Conservation (phyloP, 1,284 basidiomycete species). For the Cerrena zonata region DNA sequence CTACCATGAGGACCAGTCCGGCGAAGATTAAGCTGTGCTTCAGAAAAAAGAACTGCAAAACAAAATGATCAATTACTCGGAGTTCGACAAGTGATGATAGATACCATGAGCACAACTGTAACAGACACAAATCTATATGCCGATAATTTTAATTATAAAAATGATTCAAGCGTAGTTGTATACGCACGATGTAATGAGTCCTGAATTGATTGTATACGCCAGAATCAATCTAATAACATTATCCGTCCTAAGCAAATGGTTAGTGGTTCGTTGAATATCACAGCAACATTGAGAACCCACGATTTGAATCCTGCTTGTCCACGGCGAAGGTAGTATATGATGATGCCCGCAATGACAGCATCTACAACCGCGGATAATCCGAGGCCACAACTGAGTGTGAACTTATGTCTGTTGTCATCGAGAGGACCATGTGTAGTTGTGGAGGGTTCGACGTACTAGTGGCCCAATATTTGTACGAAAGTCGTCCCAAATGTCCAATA, state of each 20-base stretch:
- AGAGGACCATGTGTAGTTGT: too few species aligned
- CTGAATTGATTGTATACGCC: constrained; percentile 6
- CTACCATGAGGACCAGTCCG: background rate
- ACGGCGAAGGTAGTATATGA: constrained; percentile 4
- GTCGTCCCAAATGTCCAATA: background rate
- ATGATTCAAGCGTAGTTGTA: background rate
- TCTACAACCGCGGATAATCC: background rate
- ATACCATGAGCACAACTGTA: background rate
- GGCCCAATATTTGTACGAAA: background rate
- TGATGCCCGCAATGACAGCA: background rate
- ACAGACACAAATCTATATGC: constrained; percentile 1
- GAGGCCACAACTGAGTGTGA: background rate
- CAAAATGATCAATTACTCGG: too few species aligned
- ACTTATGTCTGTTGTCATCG: too few species aligned
- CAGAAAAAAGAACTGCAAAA: constrained; percentile 1
- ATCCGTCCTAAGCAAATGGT: constrained; percentile 7
- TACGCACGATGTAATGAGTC: constrained; percentile 5
- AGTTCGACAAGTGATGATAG: background rate
- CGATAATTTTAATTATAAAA: background rate
- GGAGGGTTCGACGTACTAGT: background rate
- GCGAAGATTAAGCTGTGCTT: constrained; percentile 6
- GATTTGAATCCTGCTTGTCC: background rate
- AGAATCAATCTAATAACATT: constrained; percentile 1
- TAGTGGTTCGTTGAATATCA: too few species aligned
- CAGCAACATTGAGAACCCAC: too few species aligned